phyloP scores from a whole-genome alignment of 768 basidiomycete species.

The Trametes cinnabarina region DNA sequence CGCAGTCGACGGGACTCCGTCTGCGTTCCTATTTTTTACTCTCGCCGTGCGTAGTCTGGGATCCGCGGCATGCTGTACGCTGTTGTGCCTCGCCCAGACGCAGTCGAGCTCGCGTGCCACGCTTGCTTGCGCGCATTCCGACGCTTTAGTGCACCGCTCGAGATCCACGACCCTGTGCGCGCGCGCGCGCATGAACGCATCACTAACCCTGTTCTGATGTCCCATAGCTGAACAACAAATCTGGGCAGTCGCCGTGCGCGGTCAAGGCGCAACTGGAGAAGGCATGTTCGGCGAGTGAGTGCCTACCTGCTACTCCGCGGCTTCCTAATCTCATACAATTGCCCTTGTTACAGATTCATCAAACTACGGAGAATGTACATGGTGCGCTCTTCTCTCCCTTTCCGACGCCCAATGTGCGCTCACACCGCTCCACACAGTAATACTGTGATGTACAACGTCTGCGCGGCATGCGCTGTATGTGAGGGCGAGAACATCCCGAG shows the following conservation, averaged over 20 bases:
- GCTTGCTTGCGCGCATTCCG: too few species aligned
- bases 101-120: too few species aligned
- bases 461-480: slow-evolving; percentile 10
- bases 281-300: background rate
- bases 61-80: too few species aligned
- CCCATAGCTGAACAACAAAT: slow-evolving; percentile 12
- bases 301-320: too few species aligned
- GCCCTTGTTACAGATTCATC: background rate
- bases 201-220: background rate
- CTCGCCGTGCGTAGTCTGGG: too few species aligned
- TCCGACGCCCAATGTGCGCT: background rate
- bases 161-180: too few species aligned
- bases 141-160: too few species aligned
- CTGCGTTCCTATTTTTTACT: background rate
- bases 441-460: slow-evolving; percentile 6
- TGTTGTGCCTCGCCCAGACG: too few species aligned
- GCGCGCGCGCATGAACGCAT: background rate
- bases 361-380: background rate
- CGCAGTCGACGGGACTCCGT: background rate
- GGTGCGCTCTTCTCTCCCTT: background rate
- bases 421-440: slow-evolving; percentile 2
- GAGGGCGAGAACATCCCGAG: background rate
- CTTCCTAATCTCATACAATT: background rate
- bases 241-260: slow-evolving; percentile 8
- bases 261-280: background rate